These are phyloP conservation scores for Xylaria sp. DNA, from an alignment of 2,329 filamentous ascomycete species.

Conservation along the genomic window DNA sequence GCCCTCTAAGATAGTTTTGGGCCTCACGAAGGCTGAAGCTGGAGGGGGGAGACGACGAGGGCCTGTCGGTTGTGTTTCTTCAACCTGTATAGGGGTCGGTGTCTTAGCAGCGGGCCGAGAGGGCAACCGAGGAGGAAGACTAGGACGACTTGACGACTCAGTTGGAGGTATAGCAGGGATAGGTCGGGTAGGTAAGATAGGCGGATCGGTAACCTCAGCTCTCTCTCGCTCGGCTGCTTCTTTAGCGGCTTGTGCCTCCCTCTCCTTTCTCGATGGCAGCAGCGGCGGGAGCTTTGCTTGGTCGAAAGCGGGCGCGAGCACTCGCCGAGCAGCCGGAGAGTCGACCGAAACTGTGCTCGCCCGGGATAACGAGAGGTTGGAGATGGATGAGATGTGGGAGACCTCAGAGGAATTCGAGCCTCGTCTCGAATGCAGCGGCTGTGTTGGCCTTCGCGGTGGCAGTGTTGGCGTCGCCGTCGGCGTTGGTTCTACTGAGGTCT, in stretches of 20 bases:
- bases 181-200: constrained; percentile 45
- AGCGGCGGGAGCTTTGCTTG: constrained; percentile 67
- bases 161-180: constrained; percentile 51
- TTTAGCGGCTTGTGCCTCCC: constrained; percentile 59
- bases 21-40: constrained; percentile 48
- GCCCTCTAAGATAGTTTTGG: constrained; percentile 47
- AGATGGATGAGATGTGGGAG: constrained; percentile 65
- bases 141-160: constrained; percentile 53
- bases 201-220: constrained; percentile 46
- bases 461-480: constrained; percentile 59
- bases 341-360: constrained; percentile 61
- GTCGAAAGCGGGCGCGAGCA: constrained; percentile 67
- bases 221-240: constrained; percentile 51
- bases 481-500: constrained; percentile 34
- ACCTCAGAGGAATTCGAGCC: constrained; percentile 69
- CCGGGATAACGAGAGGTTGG: constrained; percentile 63
- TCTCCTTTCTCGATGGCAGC: constrained; percentile 65
- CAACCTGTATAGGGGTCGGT: constrained; percentile 42
- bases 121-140: constrained; percentile 62
- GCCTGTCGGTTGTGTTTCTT: constrained; percentile 43
- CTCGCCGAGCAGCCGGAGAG: constrained; percentile 54
- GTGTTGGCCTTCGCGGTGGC: constrained; percentile 61
- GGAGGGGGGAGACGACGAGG: constrained; percentile 56
- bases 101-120: constrained; percentile 58
- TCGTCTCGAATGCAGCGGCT: constrained; percentile 58